phyloP scores from a whole-genome alignment of 2,329 filamentous ascomycete species.

The Cercospora sp. region DNA sequence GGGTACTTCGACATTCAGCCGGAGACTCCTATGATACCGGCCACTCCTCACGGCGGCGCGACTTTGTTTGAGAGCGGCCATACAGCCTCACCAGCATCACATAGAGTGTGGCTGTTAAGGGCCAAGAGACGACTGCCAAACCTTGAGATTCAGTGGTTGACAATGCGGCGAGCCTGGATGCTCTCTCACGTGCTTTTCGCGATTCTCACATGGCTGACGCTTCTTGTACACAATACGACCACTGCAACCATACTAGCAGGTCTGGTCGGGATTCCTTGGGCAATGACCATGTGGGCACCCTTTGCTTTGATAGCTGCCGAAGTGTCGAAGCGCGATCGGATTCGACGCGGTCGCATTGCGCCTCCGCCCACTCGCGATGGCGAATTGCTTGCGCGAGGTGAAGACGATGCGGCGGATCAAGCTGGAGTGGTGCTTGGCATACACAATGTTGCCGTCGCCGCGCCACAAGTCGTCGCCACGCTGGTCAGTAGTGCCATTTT shows the following conservation, averaged over 20 bases:
- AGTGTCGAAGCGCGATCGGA: slow-evolving; percentile 77
- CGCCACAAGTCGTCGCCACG: slow-evolving; percentile 88
- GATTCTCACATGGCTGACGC: slow-evolving; percentile 76
- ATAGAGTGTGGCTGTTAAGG: slow-evolving; percentile 1
- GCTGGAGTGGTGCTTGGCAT: slow-evolving; percentile 90
- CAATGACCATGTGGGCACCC: slow-evolving; percentile 82
- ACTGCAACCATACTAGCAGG: slow-evolving; percentile 76
- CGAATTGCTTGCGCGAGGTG: slow-evolving; percentile 44
- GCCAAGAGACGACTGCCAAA: slow-evolving; percentile 5
- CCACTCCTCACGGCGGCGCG: slow-evolving; percentile 11
- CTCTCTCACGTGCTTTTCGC: slow-evolving; percentile 82
- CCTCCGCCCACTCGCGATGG: slow-evolving; percentile 39
- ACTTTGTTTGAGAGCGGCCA: slow-evolving; percentile 7
- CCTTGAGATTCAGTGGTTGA: slow-evolving; percentile 79
- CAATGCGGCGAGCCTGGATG: slow-evolving; percentile 85
- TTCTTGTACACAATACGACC: slow-evolving; percentile 70
- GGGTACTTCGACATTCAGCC: slow-evolving; percentile 16
- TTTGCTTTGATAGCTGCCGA: slow-evolving; percentile 94
- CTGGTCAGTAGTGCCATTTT: slow-evolving; percentile 83
- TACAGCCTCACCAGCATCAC: not conserved
- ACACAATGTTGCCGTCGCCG: slow-evolving; percentile 91
- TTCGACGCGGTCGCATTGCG: slow-evolving; percentile 54
- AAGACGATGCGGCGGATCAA: slow-evolving; percentile 66
- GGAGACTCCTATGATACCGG: not conserved
- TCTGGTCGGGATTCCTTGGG: slow-evolving; percentile 86